Percentiles rank a stretch among this genome's conserved stretches.
Evolutionary conservation across 441 rosid genomes (phyloP).

Genomic region (Bruguiera hainesii): DNA sequence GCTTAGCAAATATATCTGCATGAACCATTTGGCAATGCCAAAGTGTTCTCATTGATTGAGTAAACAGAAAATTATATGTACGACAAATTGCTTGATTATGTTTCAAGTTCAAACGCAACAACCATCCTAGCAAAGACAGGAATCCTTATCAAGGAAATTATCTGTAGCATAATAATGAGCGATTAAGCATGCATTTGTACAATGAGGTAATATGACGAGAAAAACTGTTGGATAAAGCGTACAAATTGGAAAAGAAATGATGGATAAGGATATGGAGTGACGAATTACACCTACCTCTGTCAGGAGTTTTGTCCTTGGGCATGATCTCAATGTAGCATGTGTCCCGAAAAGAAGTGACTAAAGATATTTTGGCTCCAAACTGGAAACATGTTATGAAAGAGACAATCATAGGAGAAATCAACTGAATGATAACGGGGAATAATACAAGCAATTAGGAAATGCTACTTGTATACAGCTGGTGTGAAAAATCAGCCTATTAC

Average conservation of each 20-base stretch:
- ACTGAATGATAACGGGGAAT: slow-evolving; percentile 2
- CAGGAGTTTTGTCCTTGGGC: slow-evolving; percentile 66
- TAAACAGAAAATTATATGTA: too few relatives aligned
- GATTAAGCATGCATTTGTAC: too few relatives aligned
- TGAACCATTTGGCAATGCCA: too few relatives aligned
- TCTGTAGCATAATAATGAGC: too few relatives aligned
- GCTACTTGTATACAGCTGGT: neutral
- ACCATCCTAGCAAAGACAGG: too few relatives aligned
- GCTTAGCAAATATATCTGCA: too few relatives aligned
- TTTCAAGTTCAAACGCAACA: too few relatives aligned
- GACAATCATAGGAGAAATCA: slow-evolving; percentile 16
- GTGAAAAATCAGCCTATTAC: neutral
- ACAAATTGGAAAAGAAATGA: neutral
- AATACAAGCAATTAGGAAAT: neutral
- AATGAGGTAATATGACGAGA: too few relatives aligned
- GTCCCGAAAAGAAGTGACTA: slow-evolving; percentile 89
- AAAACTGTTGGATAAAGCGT: neutral
- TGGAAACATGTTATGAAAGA: slow-evolving; percentile 38
- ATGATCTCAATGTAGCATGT: slow-evolving; percentile 80
- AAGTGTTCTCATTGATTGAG: too few relatives aligned
- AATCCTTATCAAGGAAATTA: too few relatives aligned
- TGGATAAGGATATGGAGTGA: slow-evolving; percentile 2
- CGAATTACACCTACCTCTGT: slow-evolving; percentile 45
- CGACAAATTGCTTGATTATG: too few relatives aligned
- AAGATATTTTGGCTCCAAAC: slow-evolving; percentile 79